These are phyloP conservation scores for Cryphonectria radicalis DNA, from an alignment of 2,329 filamentous ascomycete species.

Conservation along the genomic window DNA sequence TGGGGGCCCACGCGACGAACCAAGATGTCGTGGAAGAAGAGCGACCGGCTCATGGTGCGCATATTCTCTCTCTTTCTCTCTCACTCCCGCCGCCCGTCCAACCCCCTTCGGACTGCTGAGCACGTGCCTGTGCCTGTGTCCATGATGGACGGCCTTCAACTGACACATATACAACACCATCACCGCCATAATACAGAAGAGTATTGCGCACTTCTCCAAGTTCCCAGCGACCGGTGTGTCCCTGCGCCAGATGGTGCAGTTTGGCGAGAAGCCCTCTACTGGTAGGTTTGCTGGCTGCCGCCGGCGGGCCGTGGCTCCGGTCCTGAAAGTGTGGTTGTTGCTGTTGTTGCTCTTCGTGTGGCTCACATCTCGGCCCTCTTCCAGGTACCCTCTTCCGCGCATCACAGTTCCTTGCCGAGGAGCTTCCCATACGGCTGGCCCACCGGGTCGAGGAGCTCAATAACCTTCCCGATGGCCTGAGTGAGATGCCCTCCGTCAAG, in stretches of 20 bases:
- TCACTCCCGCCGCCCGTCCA: not conserved
- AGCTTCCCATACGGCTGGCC: slow-evolving; percentile 93
- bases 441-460: slow-evolving; percentile 95
- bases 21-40: slow-evolving; percentile 92
- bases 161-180: not conserved
- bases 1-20: slow-evolving; percentile 32
- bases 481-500: slow-evolving; percentile 96
- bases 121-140: not conserved
- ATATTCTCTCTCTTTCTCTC: not conserved
- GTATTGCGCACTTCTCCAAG: slow-evolving; percentile 94
- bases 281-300: slow-evolving; percentile 56
- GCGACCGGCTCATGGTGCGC: slow-evolving; percentile 75
- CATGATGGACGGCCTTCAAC: not conserved
- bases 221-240: slow-evolving; percentile 97
- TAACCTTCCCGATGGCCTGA: slow-evolving; percentile 90
- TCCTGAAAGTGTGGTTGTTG: not conserved
- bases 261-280: slow-evolving; percentile 89
- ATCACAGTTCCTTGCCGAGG: slow-evolving; percentile 97
- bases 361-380: slow-evolving; percentile 17
- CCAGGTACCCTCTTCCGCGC: slow-evolving; percentile 93
- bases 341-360: slow-evolving; percentile 13
- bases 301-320: not conserved
- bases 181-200: slow-evolving; percentile 54
- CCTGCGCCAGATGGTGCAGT: slow-evolving; percentile 98
- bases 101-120: not conserved